Percentiles rank a stretch among this genome's conserved stretches.
phyloP scores from a whole-genome alignment of 2,329 filamentous ascomycete genomes.

The Fonsecaea pedrosoi region DNA sequence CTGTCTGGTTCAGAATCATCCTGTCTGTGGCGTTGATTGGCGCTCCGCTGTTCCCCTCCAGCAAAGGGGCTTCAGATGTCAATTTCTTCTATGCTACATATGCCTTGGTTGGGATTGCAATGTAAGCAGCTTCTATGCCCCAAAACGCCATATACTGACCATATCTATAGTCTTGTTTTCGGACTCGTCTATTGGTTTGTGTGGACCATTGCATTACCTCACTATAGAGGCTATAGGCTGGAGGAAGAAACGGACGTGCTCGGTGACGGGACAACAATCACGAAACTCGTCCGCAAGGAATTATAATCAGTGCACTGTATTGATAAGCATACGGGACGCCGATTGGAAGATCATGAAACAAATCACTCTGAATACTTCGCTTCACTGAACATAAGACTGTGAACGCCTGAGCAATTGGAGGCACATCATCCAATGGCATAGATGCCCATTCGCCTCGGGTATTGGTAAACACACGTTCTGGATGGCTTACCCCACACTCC shows the following conservation, averaged over 20 bases:
- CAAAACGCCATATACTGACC: conserved; percentile 27
- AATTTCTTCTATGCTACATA: conserved; percentile 61
- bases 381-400: conserved; percentile 10
- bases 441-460: conserved; percentile 28
- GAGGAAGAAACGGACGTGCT: conserved; percentile 68
- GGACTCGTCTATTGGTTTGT: conserved; percentile 72
- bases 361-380: conserved; percentile 11
- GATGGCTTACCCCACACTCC: conserved; percentile 33
- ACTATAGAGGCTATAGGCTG: conserved; percentile 64
- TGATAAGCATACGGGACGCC: conserved; percentile 33
- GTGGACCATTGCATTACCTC: conserved; percentile 68
- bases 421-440: conserved; percentile 29
- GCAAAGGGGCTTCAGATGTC: conserved; percentile 54
- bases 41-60: conserved; percentile 68
- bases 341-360: conserved; percentile 18
- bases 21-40: conserved; percentile 63
- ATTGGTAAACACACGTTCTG: conserved; percentile 17
- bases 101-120: conserved; percentile 57
- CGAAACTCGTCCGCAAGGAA: conserved; percentile 56
- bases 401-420: conserved; percentile 13
- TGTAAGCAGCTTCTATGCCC: conserved; percentile 43
- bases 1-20: conserved; percentile 62
- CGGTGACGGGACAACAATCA: conserved; percentile 71
- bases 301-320: conserved; percentile 35
- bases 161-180: conserved; percentile 58